Evolutionary conservation across 2,329 filamentous ascomycete genomes (phyloP).

Genomic region (Exophiala sideris): DNA sequence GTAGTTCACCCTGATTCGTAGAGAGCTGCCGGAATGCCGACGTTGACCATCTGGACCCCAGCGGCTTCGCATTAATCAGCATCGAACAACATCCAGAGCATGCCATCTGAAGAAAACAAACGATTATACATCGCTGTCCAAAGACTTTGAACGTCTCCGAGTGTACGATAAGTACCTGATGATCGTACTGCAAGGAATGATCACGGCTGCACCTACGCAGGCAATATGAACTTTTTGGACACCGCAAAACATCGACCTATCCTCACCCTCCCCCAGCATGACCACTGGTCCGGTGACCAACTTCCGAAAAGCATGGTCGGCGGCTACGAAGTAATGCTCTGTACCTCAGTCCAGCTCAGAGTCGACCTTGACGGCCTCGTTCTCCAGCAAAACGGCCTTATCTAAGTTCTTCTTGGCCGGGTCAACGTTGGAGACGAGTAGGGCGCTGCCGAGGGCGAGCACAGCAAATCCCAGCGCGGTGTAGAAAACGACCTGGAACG

Average conservation of each 20-base stretch:
- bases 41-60: not conserved
- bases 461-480: constrained; percentile 22
- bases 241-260: not conserved
- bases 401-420: constrained; percentile 15
- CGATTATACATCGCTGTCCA: too few relatives aligned
- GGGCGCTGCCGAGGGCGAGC: constrained; percentile 13
- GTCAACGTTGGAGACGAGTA: constrained; percentile 7
- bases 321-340: constrained; percentile 6
- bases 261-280: constrained; percentile 9
- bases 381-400: constrained; percentile 16
- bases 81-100: too few relatives aligned
- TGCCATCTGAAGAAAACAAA: too few relatives aligned
- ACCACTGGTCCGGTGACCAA: constrained; percentile 8
- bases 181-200: too few relatives aligned
- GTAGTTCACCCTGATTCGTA: not conserved
- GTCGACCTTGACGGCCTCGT: constrained; percentile 5
- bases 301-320: constrained; percentile 1
- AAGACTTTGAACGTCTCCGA: too few relatives aligned
- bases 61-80: not conserved
- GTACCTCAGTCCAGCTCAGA: not conserved
- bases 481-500: constrained; percentile 44
- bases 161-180: too few relatives aligned
- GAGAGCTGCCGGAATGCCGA: not conserved
- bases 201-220: too few relatives aligned
- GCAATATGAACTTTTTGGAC: too few relatives aligned